Base-by-base conservation (phyloP, 257 asterid genomes). In the Penstemon eatonii region DNA sequence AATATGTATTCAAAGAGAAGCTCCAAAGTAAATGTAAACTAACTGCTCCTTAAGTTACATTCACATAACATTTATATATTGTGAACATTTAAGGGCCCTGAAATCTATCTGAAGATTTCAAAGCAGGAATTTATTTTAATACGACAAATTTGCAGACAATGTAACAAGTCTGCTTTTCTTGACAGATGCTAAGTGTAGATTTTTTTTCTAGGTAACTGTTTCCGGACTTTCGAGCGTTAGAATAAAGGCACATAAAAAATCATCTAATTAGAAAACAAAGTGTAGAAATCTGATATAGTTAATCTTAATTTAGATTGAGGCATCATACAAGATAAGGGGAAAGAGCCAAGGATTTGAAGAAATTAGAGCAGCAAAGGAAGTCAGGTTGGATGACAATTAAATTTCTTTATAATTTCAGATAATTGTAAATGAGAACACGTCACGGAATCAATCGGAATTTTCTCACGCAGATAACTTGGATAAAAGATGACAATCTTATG, bases 391-490 rank as follows among this genome's bases (percentile, higher is more conserved):
- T 60, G 56, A 57, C 13, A 19, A 19, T 10, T 7, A 46, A 6
- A 25, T 0, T 46, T 3, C 10, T 46, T 2, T 46, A 46, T 12
- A 9, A 46, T 12, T 7, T 7, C 51, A 6, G 12, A 46, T 46
- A 12, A 9, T 46, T 5, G 13, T 37, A 58, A 10, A 54, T 15
- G 19, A 15, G n/a, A 46, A 55, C 38, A 62, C 15, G 60, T 11
- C 40, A 45, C 11, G 33, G 5, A 43, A 65, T 18, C 38, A 25
- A 51, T 67, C 54, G 49, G 40, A 72, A 33, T n/a, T 25, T 25
- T 52, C n/a, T 66, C 68, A 51, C 42, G 72, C 7, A 1, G 43
- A 56, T 4, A 46, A 56, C 65, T 56, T 56, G 36, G 59, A 55
- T 42, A 55, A 13, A 38, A 46, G 51, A 46, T 7, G 51, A 46